These are phyloP conservation scores for Azolla pinnata DNA, from an alignment of 75 land plant genomes.

Conservation along the genomic window DNA sequence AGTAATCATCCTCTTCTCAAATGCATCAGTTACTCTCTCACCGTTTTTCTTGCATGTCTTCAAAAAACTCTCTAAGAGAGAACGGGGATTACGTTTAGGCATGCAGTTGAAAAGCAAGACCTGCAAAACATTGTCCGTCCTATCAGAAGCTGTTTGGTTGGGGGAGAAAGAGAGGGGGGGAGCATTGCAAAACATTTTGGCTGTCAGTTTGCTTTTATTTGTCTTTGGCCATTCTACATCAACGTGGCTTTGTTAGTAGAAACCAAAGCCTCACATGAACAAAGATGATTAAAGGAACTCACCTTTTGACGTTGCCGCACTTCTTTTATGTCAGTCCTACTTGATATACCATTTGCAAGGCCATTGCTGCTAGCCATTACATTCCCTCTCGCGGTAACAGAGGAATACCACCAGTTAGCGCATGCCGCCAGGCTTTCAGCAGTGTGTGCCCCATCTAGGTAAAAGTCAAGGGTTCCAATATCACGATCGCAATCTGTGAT, in stretches of 20 bases:
- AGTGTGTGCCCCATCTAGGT: conserved; percentile 96
- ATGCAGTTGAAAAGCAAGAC: conserved; percentile 89
- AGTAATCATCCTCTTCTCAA: no score
- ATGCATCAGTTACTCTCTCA: no score
- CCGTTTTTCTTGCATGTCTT: conserved; percentile 63
- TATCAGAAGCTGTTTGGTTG: no score
- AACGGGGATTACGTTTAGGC: conserved; percentile 81
- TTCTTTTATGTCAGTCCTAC: not conserved
- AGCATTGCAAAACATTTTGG: no score
- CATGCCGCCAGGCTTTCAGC: conserved; percentile 98
- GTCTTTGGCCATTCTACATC: no score
- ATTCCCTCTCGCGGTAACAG: conserved; percentile 3
- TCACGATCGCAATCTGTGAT: conserved; percentile 2
- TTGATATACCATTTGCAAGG: not conserved
- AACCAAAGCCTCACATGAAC: no score
- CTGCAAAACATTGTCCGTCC: conserved; percentile 39
- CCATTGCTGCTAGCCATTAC: not conserved
- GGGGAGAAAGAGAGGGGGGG: not conserved
- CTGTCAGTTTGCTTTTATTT: no score
- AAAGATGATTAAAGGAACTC: no score
- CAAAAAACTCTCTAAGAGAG: conserved; percentile 62
- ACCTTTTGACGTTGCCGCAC: conserved; percentile 18
- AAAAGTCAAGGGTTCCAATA: conserved; percentile 49
- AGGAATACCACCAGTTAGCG: conserved; percentile 78
- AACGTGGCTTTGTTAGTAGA: no score